Evolutionary conservation across 2,329 filamentous ascomycete genomes (phyloP).

Genomic region (Colletotrichum tabaci): DNA sequence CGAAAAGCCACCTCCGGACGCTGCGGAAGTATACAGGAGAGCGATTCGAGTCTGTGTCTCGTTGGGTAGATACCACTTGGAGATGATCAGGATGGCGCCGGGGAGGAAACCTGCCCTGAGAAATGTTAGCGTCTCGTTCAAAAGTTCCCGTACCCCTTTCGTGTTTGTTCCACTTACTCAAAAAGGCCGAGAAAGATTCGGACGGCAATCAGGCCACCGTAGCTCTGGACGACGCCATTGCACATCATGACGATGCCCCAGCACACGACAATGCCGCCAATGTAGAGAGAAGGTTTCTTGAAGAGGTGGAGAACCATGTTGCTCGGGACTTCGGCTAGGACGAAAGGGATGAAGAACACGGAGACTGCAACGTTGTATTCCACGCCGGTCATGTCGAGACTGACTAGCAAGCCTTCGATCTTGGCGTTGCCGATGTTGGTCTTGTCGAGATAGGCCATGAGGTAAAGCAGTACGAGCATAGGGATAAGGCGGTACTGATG

Average conservation of each 20-base stretch:
- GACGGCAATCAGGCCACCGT: slow-evolving; percentile 55
- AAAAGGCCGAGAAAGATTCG: slow-evolving; percentile 57
- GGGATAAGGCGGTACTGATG: slow-evolving; percentile 47
- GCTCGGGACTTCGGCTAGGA: slow-evolving; percentile 58
- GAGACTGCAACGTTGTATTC: slow-evolving; percentile 74
- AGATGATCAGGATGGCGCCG: slow-evolving; percentile 51
- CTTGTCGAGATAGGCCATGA: slow-evolving; percentile 51
- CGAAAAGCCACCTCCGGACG: slow-evolving; percentile 60
- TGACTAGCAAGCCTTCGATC: slow-evolving; percentile 67
- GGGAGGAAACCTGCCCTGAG: slow-evolving; percentile 51
- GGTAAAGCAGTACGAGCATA: slow-evolving; percentile 51
- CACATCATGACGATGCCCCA: slow-evolving; percentile 58
- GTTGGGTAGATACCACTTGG: slow-evolving; percentile 52
- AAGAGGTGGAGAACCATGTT: slow-evolving; percentile 57
- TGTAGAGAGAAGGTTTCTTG: slow-evolving; percentile 60
- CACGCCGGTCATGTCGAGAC: slow-evolving; percentile 65
- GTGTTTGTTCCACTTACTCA: slow-evolving; percentile 47
- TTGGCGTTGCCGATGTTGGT: slow-evolving; percentile 66
- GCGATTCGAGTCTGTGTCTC: slow-evolving; percentile 51
- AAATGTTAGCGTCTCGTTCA: slow-evolving; percentile 4
- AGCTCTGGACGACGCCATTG: slow-evolving; percentile 56
- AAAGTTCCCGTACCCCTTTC: not conserved
- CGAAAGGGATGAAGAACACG: slow-evolving; percentile 75
- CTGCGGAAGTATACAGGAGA: slow-evolving; percentile 54
- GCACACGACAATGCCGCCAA: slow-evolving; percentile 52